phyloP scores from a whole-genome alignment of 495 filamentous ascomycete genomes.

The Tetracladium marchalianum region DNA sequence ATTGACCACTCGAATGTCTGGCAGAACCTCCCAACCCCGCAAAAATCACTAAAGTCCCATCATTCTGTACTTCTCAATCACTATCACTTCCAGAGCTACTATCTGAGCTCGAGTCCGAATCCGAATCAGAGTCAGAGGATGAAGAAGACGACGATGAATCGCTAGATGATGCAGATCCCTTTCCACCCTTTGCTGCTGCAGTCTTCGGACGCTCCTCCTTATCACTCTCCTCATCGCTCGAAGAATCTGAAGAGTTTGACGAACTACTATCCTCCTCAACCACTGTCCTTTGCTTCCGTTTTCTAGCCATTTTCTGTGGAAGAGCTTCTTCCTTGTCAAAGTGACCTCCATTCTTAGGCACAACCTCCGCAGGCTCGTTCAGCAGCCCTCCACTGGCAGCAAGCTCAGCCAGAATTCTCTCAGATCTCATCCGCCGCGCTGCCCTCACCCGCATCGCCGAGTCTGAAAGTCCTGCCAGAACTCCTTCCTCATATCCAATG shows the following conservation, averaged over 20 bases:
- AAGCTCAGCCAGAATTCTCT: slow-evolving; percentile 11
- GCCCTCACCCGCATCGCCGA: slow-evolving; percentile 9
- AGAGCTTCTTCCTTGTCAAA: slow-evolving; percentile 14
- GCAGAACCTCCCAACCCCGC: no score
- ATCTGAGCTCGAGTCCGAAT: not conserved
- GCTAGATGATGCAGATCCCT: slow-evolving; percentile 4
- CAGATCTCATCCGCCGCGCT: slow-evolving; percentile 17
- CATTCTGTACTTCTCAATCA: not conserved
- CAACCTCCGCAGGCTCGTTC: not conserved
- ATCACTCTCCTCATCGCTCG: slow-evolving; percentile 7
- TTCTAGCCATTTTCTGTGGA: slow-evolving; percentile 11
- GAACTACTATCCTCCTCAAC: slow-evolving; percentile 5
- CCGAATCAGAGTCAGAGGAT: slow-evolving; percentile 1
- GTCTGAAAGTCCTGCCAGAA: slow-evolving; percentile 11
- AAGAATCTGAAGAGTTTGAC: slow-evolving; percentile 5
- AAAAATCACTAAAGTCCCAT: not conserved
- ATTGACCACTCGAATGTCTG: no score
- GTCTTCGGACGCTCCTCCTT: no score
- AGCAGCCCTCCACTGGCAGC: not conserved
- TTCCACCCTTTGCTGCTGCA: not conserved
- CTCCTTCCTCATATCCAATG: slow-evolving; percentile 25
- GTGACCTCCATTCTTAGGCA: slow-evolving; percentile 10
- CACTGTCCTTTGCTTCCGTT: slow-evolving; percentile 18
- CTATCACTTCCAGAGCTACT: slow-evolving; percentile 8
- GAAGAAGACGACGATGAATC: slow-evolving; percentile 12